Evolutionary conservation across 495 filamentous ascomycete species (phyloP).

Genomic region (Bacidia gigantensis): DNA sequence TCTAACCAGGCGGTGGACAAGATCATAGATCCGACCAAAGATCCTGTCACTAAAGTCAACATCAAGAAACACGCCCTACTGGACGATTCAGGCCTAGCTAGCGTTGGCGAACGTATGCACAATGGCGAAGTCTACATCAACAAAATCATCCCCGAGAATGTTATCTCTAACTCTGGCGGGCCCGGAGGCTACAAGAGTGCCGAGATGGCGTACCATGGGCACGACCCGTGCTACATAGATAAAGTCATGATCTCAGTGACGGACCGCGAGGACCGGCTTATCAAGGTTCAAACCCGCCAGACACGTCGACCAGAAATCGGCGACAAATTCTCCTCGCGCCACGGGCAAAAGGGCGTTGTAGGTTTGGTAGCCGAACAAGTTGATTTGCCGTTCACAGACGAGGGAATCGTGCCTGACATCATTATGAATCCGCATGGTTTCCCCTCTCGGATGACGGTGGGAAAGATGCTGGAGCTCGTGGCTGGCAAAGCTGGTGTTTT

Average conservation of each 20-base stretch:
- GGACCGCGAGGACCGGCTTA: slow-evolving; percentile 48
- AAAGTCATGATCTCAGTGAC: slow-evolving; percentile 82
- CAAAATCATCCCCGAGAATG: slow-evolving; percentile 67
- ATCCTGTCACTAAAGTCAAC: slow-evolving; percentile 37
- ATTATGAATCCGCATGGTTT: slow-evolving; percentile 99
- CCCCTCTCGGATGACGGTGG: slow-evolving; percentile 98
- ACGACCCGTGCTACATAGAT: slow-evolving; percentile 79
- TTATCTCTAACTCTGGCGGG: slow-evolving; percentile 39
- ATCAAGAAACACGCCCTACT: slow-evolving; percentile 63
- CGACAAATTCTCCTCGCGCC: slow-evolving; percentile 96
- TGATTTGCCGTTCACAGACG: slow-evolving; percentile 92
- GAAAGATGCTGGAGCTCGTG: slow-evolving; percentile 91
- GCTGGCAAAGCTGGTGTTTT: slow-evolving; percentile 88
- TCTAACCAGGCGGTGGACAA: slow-evolving; percentile 66
- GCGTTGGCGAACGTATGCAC: slow-evolving; percentile 62
- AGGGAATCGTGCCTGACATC: slow-evolving; percentile 82
- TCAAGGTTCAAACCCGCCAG: slow-evolving; percentile 88
- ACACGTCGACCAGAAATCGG: slow-evolving; percentile 88
- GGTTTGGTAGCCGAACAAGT: slow-evolving; percentile 91
- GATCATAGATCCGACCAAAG: slow-evolving; percentile 42
- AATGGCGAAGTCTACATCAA: slow-evolving; percentile 74
- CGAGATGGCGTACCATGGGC: slow-evolving; percentile 66
- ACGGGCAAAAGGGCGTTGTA: slow-evolving; percentile 96
- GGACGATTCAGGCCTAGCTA: slow-evolving; percentile 67
- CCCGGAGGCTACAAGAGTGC: slow-evolving; percentile 54